These are phyloP conservation scores for Dactylonectria estremocensis DNA, from an alignment of 2,329 filamentous ascomycete species.

Conservation along the genomic window DNA sequence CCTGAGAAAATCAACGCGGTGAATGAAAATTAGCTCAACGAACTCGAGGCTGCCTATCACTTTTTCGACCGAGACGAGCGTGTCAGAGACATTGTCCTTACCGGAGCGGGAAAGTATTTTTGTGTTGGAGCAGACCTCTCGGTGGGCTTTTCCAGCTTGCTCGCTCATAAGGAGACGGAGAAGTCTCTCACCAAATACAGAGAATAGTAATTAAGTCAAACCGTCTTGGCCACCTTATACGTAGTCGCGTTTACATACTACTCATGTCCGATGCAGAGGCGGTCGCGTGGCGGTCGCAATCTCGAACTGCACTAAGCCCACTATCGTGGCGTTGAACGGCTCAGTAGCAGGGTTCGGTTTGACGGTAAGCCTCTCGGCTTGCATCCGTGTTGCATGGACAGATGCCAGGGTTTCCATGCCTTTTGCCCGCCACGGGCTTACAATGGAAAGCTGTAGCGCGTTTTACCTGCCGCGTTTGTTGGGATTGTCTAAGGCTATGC, in stretches of 20 bases:
- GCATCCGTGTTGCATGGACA: constrained; percentile 28
- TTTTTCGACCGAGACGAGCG: constrained; percentile 72
- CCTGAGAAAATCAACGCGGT: constrained; percentile 70
- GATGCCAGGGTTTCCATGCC: constrained; percentile 20
- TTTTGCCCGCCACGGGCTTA: constrained; percentile 22
- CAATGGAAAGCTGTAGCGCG: constrained; percentile 27
- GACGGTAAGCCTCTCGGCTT: constrained; percentile 26
- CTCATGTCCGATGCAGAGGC: not conserved
- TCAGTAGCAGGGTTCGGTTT: constrained; percentile 31
- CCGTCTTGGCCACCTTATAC: not conserved
- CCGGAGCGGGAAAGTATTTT: constrained; percentile 73
- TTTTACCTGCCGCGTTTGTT: constrained; percentile 27
- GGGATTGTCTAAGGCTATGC: constrained; percentile 23
- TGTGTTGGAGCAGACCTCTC: constrained; percentile 74
- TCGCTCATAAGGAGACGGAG: constrained; percentile 23
- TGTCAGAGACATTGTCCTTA: constrained; percentile 72
- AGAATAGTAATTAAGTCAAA: constrained; percentile 12
- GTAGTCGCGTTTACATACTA: not conserved
- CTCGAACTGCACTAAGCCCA: constrained; percentile 23
- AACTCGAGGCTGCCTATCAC: constrained; percentile 61
- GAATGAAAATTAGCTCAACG: constrained; percentile 59
- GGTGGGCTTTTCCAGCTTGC: constrained; percentile 16
- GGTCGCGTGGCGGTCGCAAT: constrained; percentile 20
- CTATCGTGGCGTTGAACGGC: constrained; percentile 30
- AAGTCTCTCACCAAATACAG: constrained; percentile 12